Evolutionary conservation across 2,329 filamentous ascomycete genomes (phyloP).

Genomic region (Tolypocladium capitatum): DNA sequence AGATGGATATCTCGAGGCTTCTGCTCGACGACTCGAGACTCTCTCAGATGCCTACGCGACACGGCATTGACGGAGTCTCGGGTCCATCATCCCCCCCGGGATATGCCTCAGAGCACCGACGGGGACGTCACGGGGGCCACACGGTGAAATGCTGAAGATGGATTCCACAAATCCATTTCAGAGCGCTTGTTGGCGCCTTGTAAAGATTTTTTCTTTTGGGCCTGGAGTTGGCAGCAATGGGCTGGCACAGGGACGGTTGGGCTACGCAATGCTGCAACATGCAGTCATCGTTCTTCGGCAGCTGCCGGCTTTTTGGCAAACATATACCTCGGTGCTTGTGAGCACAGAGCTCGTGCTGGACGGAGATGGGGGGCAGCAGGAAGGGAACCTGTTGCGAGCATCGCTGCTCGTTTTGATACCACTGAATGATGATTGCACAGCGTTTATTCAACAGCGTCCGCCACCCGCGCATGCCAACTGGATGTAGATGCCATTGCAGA

Average conservation of each 20-base stretch:
- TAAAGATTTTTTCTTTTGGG: neutral
- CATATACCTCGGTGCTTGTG: neutral
- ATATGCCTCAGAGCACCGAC: constrained; percentile 7
- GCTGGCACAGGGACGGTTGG: neutral
- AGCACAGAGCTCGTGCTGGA: neutral
- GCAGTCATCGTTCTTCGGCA: neutral
- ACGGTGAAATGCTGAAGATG: constrained; percentile 7
- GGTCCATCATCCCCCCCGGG: constrained; percentile 11
- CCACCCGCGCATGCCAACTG: neutral
- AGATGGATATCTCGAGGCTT: constrained; percentile 50
- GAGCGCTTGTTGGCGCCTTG: neutral
- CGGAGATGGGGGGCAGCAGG: neutral
- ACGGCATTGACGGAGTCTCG: constrained; percentile 13
- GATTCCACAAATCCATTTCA: neutral
- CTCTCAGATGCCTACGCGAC: constrained; percentile 11
- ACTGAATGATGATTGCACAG: neutral
- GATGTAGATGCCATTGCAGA: neutral
- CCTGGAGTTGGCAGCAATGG: neutral
- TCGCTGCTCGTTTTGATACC: neutral
- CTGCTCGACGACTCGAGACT: constrained; percentile 39
- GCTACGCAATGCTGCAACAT: neutral
- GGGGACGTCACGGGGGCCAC: constrained; percentile 6
- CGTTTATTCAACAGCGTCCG: too few species aligned
- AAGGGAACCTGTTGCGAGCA: neutral
- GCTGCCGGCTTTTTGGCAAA: neutral